A percentile compares a stretch with the other conserved stretches of the same genome.
phyloP scores from a whole-genome alignment of 169 alveolate genomes.

The Miamiensis avidus region DNA sequence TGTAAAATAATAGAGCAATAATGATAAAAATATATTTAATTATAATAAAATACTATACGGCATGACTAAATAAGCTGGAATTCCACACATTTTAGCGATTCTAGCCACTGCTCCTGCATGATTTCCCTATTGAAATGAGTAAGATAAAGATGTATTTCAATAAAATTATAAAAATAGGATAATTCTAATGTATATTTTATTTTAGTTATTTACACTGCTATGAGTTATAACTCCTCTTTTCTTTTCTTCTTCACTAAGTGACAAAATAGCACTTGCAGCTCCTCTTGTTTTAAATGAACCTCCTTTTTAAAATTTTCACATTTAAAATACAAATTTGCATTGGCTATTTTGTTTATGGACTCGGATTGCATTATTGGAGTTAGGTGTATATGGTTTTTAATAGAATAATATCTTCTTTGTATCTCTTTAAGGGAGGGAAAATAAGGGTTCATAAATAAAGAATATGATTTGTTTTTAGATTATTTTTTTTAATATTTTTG shows the following conservation, averaged over 20 bases:
- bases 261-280: slow-evolving; percentile 7
- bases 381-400: background rate
- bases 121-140: slow-evolving; percentile 7
- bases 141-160: background rate
- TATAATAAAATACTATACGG: background rate
- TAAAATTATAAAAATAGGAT: too few relatives aligned
- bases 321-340: slow-evolving; percentile 14
- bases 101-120: slow-evolving; percentile 22
- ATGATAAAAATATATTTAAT: too few relatives aligned
- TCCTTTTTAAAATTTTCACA: slow-evolving; percentile 31
- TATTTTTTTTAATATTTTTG: too few relatives aligned
- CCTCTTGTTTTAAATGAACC: slow-evolving; percentile 32
- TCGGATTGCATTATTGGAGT: slow-evolving; percentile 20
- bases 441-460: too few relatives aligned
- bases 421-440: background rate
- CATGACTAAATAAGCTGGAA: slow-evolving; percentile 14
- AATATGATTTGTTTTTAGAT: too few relatives aligned
- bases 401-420: background rate
- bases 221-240: slow-evolving; percentile 7
- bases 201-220: background rate
- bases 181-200: too few relatives aligned
- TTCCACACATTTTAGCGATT: slow-evolving; percentile 2
- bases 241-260: slow-evolving; percentile 9
- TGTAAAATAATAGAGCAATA: too few relatives aligned
- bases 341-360: slow-evolving; percentile 6